These are phyloP conservation scores for Pythium diclinum DNA, from an alignment of 352 stramenopile species.

Conservation along the genomic window DNA sequence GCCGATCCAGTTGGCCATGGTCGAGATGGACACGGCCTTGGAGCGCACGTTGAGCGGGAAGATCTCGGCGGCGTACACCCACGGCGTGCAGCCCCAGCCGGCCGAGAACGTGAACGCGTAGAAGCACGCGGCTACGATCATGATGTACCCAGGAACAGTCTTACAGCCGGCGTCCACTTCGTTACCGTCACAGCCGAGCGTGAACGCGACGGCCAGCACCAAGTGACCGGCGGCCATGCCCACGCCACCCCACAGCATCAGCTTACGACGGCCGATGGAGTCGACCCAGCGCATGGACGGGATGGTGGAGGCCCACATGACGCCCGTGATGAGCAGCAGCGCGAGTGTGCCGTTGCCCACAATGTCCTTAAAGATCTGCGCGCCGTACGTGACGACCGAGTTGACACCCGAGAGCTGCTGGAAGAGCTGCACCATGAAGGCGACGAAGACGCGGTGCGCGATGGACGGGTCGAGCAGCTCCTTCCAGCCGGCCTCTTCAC, in stretches of 20 bases:
- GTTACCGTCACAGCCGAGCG: conserved; percentile 34
- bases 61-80: too few relatives aligned
- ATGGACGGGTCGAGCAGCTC: conserved; percentile 32
- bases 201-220: conserved; percentile 36
- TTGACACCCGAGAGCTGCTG: conserved; percentile 48
- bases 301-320: conserved; percentile 44
- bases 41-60: conserved; percentile 47
- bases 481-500: conserved; percentile 24
- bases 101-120: conserved; percentile 32
- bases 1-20: conserved; percentile 30
- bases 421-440: conserved; percentile 36
- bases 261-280: conserved; percentile 30
- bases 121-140: conserved; percentile 37
- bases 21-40: conserved; percentile 36
- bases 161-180: conserved; percentile 26
- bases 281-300: conserved; percentile 44
- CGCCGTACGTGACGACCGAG: conserved; percentile 38
- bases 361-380: conserved; percentile 40
- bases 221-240: conserved; percentile 47
- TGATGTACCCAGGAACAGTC: conserved; percentile 29
- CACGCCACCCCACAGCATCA: conserved; percentile 39
- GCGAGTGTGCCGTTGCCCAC: conserved; percentile 32
- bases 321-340: conserved; percentile 37
- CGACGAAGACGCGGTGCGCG: conserved; percentile 32
- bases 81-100: too few relatives aligned